phyloP scores from a whole-genome alignment of 192 early-diverging fungal genomes.

The Podila horticola region DNA sequence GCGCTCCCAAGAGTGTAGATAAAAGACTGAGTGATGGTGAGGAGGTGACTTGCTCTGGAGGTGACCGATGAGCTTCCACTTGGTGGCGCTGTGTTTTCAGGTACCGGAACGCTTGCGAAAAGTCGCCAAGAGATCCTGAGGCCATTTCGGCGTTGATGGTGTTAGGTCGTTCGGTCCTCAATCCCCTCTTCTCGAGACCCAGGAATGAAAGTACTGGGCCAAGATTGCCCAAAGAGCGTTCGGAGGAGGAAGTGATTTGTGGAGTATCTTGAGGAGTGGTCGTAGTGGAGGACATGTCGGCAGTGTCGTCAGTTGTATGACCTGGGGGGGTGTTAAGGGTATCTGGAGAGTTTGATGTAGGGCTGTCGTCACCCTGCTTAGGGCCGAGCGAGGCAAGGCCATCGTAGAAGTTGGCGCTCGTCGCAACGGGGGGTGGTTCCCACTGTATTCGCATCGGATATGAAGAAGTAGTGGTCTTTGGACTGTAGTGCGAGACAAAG shows the following conservation, averaged over 20 bases:
- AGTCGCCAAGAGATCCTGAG: conserved; percentile 14
- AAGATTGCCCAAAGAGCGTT: conserved; percentile 13
- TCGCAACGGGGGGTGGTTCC: neutral
- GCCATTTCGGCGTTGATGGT: neutral
- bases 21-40: no score
- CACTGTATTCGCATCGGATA: neutral
- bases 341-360: neutral
- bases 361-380: no score
- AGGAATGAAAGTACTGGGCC: conserved; percentile 22
- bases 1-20: no score
- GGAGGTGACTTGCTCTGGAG: no score
- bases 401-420: no score
- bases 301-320: neutral
- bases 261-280: neutral
- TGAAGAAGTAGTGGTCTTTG: neutral
- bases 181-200: conserved; percentile 11
- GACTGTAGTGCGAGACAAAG: no score
- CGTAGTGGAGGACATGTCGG: neutral
- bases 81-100: conserved; percentile 15
- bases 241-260: neutral
- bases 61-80: neutral
- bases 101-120: conserved; percentile 21
- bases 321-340: neutral
- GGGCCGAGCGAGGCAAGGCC: no score
- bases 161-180: neutral